Conservation (phyloP, 1,139 yeast species). For the Yamadazyma aaseri region DNA sequence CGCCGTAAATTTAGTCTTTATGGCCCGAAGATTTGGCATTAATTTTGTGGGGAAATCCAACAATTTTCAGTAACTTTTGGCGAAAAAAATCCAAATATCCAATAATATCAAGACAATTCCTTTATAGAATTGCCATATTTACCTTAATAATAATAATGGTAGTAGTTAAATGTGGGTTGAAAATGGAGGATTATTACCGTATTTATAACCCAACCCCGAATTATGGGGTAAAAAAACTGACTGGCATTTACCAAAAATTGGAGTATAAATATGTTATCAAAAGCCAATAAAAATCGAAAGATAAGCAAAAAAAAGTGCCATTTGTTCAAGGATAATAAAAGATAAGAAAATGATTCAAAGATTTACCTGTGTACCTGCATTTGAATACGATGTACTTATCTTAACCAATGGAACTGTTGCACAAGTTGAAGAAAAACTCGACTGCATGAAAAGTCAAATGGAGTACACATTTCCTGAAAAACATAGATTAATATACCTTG, state of each 20-base stretch:
- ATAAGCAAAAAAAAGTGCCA: slow-evolving; percentile 4
- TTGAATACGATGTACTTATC: slow-evolving; percentile 34
- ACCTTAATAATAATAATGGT: neutral
- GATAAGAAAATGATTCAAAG: slow-evolving; percentile 31
- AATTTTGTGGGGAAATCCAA: neutral
- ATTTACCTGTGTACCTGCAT: slow-evolving; percentile 34
- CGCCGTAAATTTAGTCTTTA: too few species aligned
- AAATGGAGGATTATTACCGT: neutral
- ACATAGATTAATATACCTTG: slow-evolving; percentile 27
- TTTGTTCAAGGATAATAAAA: too few species aligned
- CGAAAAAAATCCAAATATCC: neutral
- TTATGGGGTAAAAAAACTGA: neutral
- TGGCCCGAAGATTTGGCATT: neutral
- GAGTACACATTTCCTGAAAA: slow-evolving; percentile 27
- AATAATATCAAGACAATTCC: neutral
- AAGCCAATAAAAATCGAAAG: slow-evolving; percentile 17
- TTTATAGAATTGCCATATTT: neutral
- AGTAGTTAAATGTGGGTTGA: neutral
- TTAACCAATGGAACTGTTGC: slow-evolving; percentile 35
- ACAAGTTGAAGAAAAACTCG: slow-evolving; percentile 30
- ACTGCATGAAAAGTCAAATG: slow-evolving; percentile 24
- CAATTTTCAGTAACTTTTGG: neutral
- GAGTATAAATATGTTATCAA: slow-evolving; percentile 19
- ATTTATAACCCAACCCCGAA: neutral
- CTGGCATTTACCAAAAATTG: neutral